Evolutionary conservation across 805 yeast genomes (phyloP).

Genomic region (Saccharomyces eubayanus): DNA sequence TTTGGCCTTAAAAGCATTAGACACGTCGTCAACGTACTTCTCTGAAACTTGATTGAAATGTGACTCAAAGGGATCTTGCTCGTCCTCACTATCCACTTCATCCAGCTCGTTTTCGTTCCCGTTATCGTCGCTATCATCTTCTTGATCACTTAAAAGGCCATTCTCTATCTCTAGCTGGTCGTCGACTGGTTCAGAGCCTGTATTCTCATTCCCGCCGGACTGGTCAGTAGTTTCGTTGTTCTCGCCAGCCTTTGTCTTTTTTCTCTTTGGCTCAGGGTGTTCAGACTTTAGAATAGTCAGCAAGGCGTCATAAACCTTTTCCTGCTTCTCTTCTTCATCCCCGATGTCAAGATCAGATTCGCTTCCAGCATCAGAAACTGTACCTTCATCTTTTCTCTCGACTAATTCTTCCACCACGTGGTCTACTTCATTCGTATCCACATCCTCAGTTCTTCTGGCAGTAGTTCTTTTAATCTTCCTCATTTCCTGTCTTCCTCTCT

Average conservation of each 20-base stretch:
- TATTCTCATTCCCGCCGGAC: conserved; percentile 13
- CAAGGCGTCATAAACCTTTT: conserved; percentile 58
- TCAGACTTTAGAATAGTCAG: conserved; percentile 51
- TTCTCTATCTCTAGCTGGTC: conserved; percentile 11
- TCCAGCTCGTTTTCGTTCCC: conserved; percentile 19
- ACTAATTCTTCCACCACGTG: conserved; percentile 30
- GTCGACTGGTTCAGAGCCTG: conserved; percentile 22
- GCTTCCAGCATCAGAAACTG: conserved; percentile 3
- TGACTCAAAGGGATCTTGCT: conserved; percentile 62
- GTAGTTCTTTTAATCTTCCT: conserved; percentile 53
- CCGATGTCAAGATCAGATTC: conserved; percentile 8
- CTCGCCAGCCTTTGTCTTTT: conserved; percentile 13
- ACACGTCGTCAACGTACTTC: conserved; percentile 32
- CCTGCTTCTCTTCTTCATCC: conserved; percentile 25
- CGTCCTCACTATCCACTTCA: conserved; percentile 34
- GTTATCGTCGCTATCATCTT: conserved; percentile 16
- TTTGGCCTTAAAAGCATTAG: conserved; percentile 25
- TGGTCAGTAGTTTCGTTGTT: conserved; percentile 7
- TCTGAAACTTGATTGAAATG: conserved; percentile 55
- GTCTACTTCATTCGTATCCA: conserved; percentile 3
- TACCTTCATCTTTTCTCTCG: conserved; percentile 8
- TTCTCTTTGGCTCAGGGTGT: conserved; percentile 25
- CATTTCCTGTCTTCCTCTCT: conserved; percentile 52
- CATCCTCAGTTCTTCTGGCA: conserved; percentile 10
- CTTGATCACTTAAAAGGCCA: conserved; percentile 22